Conservation (phyloP, 164 flowering plant species). For the Piper betle region DNA sequence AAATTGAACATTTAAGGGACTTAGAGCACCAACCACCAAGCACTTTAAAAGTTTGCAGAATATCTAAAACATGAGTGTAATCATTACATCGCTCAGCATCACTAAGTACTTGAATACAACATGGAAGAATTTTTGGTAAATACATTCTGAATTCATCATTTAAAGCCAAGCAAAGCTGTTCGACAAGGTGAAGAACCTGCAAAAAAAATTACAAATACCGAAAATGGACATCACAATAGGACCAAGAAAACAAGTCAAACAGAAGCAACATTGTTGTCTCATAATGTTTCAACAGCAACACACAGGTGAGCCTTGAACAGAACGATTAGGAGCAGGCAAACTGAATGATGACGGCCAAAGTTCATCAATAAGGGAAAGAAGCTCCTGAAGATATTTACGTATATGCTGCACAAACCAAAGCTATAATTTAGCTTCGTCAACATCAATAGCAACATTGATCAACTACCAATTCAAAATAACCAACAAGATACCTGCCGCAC, state of each 20-base stretch:
- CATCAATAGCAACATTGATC: neutral
- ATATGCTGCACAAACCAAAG: constrained; percentile 58
- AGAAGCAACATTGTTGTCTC: too few relatives aligned
- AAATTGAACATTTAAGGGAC: neutral
- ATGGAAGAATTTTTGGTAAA: constrained; percentile 82
- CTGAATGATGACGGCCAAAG: constrained; percentile 90
- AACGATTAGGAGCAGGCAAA: constrained; percentile 55
- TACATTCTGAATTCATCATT: constrained; percentile 87
- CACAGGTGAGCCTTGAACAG: constrained; percentile 73
- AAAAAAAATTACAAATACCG: neutral
- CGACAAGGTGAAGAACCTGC: constrained; percentile 86
- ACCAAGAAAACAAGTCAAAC: neutral
- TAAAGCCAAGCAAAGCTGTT: constrained; percentile 94
- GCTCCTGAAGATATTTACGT: constrained; percentile 79
- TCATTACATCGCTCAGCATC: constrained; percentile 96
- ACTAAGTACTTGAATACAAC: constrained; percentile 89
- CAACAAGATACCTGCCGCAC: constrained; percentile 70
- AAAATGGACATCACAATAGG: neutral
- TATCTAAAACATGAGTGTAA: constrained; percentile 70
- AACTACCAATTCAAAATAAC: neutral
- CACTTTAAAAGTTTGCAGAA: constrained; percentile 89
- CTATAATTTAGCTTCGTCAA: too few relatives aligned
- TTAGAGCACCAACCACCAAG: constrained; percentile 70
- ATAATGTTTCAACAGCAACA: constrained; percentile 10
- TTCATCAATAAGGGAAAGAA: constrained; percentile 73